Evolutionary conservation across 2,329 filamentous ascomycete genomes (phyloP).

Genomic region (Beauveria sp.): DNA sequence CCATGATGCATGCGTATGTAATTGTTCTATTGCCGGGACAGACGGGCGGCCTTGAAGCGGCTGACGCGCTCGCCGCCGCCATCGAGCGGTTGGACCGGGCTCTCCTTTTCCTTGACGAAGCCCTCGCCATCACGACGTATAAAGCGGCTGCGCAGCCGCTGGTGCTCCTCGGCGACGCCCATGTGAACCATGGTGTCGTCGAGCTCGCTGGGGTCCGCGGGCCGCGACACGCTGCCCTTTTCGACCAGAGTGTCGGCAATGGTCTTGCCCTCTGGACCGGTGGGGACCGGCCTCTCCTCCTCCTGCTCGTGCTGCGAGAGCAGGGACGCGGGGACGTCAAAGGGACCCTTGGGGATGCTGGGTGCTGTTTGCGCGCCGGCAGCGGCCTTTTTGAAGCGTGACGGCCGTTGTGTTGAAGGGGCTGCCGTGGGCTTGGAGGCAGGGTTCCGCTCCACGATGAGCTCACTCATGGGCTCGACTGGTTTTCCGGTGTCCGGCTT

Average conservation of each 20-base stretch:
- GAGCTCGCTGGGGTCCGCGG: constrained; percentile 52
- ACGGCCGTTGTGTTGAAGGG: constrained; percentile 30
- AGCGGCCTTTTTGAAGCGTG: constrained; percentile 43
- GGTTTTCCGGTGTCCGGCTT: constrained; percentile 23
- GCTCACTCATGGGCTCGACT: constrained; percentile 43
- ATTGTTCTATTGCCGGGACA: constrained; percentile 42
- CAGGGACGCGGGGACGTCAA: constrained; percentile 35
- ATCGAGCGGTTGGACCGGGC: constrained; percentile 58
- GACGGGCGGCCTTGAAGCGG: constrained; percentile 64
- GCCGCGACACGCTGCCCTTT: constrained; percentile 31
- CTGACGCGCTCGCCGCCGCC: constrained; percentile 59
- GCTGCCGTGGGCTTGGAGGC: constrained; percentile 16
- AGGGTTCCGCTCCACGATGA: constrained; percentile 39
- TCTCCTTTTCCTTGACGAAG: constrained; percentile 65
- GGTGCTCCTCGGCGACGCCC: constrained; percentile 76
- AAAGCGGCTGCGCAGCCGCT: constrained; percentile 72
- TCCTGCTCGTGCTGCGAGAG: constrained; percentile 25
- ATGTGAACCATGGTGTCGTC: constrained; percentile 63
- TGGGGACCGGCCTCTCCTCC: constrained; percentile 30
- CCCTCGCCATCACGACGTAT: constrained; percentile 71
- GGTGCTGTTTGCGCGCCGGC: constrained; percentile 13
- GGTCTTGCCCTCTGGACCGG: constrained; percentile 44
- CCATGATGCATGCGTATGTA: constrained; percentile 8
- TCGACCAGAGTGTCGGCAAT: constrained; percentile 55
- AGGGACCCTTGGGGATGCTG: constrained; percentile 32